Base-by-base conservation (phyloP, 1,284 basidiomycete genomes). In the Spongispora temasekensis region DNA sequence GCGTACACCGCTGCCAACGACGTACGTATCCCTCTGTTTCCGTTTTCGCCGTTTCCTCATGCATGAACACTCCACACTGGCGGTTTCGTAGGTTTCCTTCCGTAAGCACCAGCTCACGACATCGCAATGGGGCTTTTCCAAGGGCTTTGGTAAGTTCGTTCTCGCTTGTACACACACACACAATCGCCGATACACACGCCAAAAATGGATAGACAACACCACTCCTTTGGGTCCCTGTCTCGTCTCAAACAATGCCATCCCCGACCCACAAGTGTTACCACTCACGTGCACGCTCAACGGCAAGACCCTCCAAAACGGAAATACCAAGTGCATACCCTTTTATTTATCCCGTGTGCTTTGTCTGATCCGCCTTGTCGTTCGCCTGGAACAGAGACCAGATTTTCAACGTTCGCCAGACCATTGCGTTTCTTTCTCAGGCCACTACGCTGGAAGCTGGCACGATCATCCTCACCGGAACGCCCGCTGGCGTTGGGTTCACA, bases 81-180 rank as follows among this genome's bases (percentile, higher is more conserved):
- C 10, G n/a, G n/a, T n/a, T n/a, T 31, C 44, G 4, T 52, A 90
- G 87, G 82, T 88, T 3, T 93, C 91, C 2, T 93, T 93, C 81
- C 83, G 91, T 35, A 89, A 89, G 68, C 87, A 90, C 65, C 91
- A 93, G 68, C 75, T 88, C 72, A 82, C 84, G 2, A 85, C 87
- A 3, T 88, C 88, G 0, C 92, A 94, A 68, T 94, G 93, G 92
- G 79, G 83, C 27, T 93, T 93, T 75, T 91, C 89, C n/a, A 94
- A 94, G 73, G 82, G 89, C 32, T 93, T 91, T 63, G 90, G 89
- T 90, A 53, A 19, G 63, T 44, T 28, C 1, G 6, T 27, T 6
- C 15, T 2, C 32, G 9, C 7, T 15, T 25, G 73, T 13, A 19
- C 42, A 10, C 7, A 19, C 30, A 27, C 21, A 7, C 63, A 32